These are phyloP conservation scores for Neofusicoccum sp. DNA, from an alignment of 2,329 filamentous ascomycete species.

Conservation along the genomic window DNA sequence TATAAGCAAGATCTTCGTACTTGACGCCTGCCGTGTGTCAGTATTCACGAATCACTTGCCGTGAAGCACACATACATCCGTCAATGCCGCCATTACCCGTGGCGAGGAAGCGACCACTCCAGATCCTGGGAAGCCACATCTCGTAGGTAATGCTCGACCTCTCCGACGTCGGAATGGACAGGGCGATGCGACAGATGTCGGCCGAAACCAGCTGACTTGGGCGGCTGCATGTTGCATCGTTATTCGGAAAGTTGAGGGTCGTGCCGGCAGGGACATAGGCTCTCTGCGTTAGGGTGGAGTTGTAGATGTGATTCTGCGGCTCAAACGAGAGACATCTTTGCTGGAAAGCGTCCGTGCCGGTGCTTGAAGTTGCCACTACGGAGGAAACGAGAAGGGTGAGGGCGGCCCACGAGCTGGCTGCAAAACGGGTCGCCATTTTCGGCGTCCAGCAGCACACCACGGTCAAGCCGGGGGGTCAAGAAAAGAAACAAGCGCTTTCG, in stretches of 20 bases:
- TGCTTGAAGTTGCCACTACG: background rate
- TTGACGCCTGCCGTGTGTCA: constrained; percentile 24
- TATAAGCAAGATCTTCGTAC: constrained; percentile 44
- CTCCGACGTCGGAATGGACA: constrained; percentile 46
- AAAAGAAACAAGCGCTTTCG: background rate
- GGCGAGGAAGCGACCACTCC: constrained; percentile 43
- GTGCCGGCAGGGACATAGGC: constrained; percentile 43
- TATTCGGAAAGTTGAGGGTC: constrained; percentile 27
- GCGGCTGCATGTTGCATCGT: constrained; percentile 29
- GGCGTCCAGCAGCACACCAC: background rate
- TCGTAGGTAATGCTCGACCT: constrained; percentile 45
- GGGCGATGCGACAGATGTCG: constrained; percentile 46
- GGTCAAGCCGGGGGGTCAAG: background rate
- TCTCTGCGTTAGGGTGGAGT: background rate
- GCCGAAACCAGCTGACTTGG: constrained; percentile 37
- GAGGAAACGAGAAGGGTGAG: background rate
- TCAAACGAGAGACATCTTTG: constrained; percentile 3
- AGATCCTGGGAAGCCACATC: constrained; percentile 47
- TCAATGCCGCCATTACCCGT: constrained; percentile 46
- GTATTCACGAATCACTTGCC: background rate
- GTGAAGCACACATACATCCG: constrained; percentile 32
- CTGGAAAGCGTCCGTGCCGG: constrained; percentile 14
- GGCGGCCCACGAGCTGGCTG: background rate
- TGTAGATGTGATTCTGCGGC: constrained; percentile 8
- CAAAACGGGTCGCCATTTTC: background rate